A percentile compares a stretch with the other conserved stretches of the same genome.
Evolutionary conservation across 345 rosid species (phyloP).

Genomic region (Camelina hispida): DNA sequence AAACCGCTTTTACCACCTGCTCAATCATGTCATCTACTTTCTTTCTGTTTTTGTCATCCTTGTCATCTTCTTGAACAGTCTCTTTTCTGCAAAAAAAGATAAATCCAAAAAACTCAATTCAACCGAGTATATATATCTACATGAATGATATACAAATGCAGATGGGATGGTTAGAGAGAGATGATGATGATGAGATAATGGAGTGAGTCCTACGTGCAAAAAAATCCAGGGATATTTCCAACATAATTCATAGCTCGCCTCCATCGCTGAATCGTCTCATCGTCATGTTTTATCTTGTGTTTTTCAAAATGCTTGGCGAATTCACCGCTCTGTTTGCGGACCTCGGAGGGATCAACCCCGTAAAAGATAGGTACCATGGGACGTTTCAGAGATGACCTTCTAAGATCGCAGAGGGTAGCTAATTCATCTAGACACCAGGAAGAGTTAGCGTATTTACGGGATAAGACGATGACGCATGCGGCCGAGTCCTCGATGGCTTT

Average conservation of each 20-base stretch:
- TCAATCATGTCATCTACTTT: slow-evolving; percentile 41
- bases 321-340: slow-evolving; percentile 49
- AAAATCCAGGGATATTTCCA: slow-evolving; percentile 50
- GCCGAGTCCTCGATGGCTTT: too few relatives aligned
- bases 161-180: too few relatives aligned
- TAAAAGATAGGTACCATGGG: too few relatives aligned
- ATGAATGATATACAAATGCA: neutral
- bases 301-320: slow-evolving; percentile 42
- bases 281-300: slow-evolving; percentile 36
- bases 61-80: neutral
- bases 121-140: neutral
- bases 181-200: neutral
- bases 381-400: too few relatives aligned
- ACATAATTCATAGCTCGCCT: slow-evolving; percentile 51
- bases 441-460: too few relatives aligned
- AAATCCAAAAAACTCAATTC: neutral
- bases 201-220: slow-evolving; percentile 8
- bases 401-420: too few relatives aligned
- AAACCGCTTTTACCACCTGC: slow-evolving; percentile 49
- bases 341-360: slow-evolving; percentile 49
- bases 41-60: too few relatives aligned
- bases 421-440: too few relatives aligned
- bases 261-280: slow-evolving; percentile 45
- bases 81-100: neutral
- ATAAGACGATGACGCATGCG: too few relatives aligned